Evolutionary conservation across 108 stramenopile species (phyloP).

Genomic region (Skeletonema tropicum): DNA sequence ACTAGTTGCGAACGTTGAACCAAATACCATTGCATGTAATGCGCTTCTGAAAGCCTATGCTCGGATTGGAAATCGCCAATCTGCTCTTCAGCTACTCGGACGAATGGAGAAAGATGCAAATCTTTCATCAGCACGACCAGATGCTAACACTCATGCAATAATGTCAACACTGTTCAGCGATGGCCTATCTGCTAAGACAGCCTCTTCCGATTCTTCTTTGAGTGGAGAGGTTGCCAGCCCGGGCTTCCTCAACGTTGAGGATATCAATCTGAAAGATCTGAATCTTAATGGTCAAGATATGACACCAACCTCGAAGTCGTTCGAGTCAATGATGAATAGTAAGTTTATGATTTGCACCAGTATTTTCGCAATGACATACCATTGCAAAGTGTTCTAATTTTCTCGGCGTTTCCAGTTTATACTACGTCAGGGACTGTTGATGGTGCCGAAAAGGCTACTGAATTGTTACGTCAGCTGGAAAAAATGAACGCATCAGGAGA

Average conservation of each 20-base stretch:
- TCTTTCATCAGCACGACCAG: slow-evolving; percentile 22
- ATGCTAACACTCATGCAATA: slow-evolving; percentile 22
- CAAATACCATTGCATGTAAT: slow-evolving; percentile 40
- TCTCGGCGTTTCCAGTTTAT: not conserved
- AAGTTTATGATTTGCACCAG: not conserved
- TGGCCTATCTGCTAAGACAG: not conserved
- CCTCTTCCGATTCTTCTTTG: slow-evolving; percentile 1
- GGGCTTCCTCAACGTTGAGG: not conserved
- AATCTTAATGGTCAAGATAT: slow-evolving; percentile 29
- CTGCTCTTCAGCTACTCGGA: slow-evolving; percentile 25
- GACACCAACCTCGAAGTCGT: slow-evolving; percentile 20
- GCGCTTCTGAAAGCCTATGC: slow-evolving; percentile 34
- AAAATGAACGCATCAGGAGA: slow-evolving; percentile 38
- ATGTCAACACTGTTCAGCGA: slow-evolving; percentile 16
- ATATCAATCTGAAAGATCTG: slow-evolving; percentile 16
- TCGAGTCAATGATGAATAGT: slow-evolving; percentile 44
- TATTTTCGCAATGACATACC: not conserved
- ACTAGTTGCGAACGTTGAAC: slow-evolving; percentile 35
- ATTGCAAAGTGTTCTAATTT: not conserved
- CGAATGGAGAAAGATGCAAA: slow-evolving; percentile 33
- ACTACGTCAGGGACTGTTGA: slow-evolving; percentile 31
- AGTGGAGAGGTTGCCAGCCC: not conserved
- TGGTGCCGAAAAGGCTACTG: slow-evolving; percentile 36
- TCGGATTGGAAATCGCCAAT: slow-evolving; percentile 23
- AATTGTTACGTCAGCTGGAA: slow-evolving; percentile 27